Conservation (phyloP, 371 early-diverging fungal genomes). For the Mucor saturninus region DNA sequence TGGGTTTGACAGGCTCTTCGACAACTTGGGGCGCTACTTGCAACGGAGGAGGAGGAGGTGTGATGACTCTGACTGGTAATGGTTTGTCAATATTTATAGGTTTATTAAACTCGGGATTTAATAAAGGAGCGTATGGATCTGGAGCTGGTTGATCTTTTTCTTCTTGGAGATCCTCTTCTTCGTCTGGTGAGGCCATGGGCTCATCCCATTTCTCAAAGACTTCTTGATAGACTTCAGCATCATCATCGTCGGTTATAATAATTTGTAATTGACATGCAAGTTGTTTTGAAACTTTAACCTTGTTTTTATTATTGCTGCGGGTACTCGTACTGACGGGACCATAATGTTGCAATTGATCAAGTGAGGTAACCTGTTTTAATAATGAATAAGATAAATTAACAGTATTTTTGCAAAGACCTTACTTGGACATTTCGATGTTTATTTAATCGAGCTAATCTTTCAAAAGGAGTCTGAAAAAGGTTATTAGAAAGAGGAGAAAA, state of each 20-base stretch:
- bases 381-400: neutral
- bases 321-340: slow-evolving; percentile 6
- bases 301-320: slow-evolving; percentile 19
- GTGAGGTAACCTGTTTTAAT: slow-evolving; percentile 40
- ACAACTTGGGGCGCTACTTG: neutral
- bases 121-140: slow-evolving; percentile 12
- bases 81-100: slow-evolving; percentile 14
- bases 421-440: slow-evolving; percentile 77
- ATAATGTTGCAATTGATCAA: slow-evolving; percentile 37
- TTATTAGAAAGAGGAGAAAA: too few relatives aligned
- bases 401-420: slow-evolving; percentile 6
- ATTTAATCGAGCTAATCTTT: slow-evolving; percentile 87
- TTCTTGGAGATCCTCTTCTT: neutral
- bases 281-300: slow-evolving; percentile 30
- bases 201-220: slow-evolving; percentile 42
- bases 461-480: slow-evolving; percentile 76
- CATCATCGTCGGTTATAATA: slow-evolving; percentile 28
- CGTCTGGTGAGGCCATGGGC: slow-evolving; percentile 26
- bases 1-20: too few relatives aligned
- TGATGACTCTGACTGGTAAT: neutral
- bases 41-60: too few relatives aligned
- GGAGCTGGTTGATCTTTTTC: neutral
- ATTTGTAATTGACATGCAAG: slow-evolving; percentile 33
- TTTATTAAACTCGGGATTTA: slow-evolving; percentile 27
- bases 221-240: slow-evolving; percentile 18